Conservation (phyloP, 306 rosid species). For the Prunus campanulata region DNA sequence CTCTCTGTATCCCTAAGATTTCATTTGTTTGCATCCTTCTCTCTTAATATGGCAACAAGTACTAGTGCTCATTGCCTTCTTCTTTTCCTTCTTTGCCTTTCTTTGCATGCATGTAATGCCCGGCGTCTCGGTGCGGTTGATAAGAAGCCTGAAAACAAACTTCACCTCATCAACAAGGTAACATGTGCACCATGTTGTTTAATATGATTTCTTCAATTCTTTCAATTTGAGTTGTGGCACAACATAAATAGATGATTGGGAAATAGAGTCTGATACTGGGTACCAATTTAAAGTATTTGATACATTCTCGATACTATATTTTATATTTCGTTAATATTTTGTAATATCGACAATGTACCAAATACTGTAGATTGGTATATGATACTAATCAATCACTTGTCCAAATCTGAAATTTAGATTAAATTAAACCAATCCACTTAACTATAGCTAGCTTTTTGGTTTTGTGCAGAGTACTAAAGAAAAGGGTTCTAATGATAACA, state of each 20-base stretch:
- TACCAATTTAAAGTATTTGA: not conserved
- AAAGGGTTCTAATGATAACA: slow-evolving; percentile 13
- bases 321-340: not conserved
- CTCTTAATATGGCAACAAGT: slow-evolving; percentile 45
- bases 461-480: slow-evolving; percentile 41
- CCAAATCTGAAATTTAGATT: not conserved
- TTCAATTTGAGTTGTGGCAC: not conserved
- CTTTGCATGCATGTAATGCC: slow-evolving; percentile 65
- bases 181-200: not conserved
- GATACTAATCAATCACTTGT: not conserved
- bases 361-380: not conserved
- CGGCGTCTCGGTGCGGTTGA: slow-evolving; percentile 22
- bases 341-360: not conserved
- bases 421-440: not conserved
- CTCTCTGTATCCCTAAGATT: not conserved
- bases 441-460: not conserved
- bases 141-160: slow-evolving; percentile 25
- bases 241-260: not conserved
- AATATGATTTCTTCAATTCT: not conserved
- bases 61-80: slow-evolving; percentile 10
- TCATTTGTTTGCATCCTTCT: not conserved
- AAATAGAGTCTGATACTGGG: not conserved
- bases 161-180: slow-evolving; percentile 36
- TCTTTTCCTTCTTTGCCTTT: slow-evolving; percentile 48
- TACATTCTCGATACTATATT: not conserved